Evolutionary conservation across 805 yeast species (phyloP), one percentile per base, ranked within the genome.

Genomic region (Saccharomycopsis microspora): DNA sequence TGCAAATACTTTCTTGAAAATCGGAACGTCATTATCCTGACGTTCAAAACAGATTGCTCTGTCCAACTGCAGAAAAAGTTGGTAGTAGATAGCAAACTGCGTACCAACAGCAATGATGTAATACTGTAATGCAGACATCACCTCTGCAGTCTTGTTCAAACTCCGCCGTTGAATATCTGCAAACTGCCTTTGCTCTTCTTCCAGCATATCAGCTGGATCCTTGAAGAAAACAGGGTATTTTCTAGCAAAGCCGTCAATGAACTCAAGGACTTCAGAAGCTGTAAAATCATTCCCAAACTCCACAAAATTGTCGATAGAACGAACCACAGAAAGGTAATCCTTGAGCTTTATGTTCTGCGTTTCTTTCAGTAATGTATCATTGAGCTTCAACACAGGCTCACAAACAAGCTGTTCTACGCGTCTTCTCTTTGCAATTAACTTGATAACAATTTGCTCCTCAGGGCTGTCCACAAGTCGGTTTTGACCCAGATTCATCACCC

Each of bases 111-210:
- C 39, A 27, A 30, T 30, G 4, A 49, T 46, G 57, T 60, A 37
- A 62, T 68, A 46, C 64, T 11, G 42, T 28, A 47, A 39, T 7
- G 53, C 43, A 29, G 45, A 33, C 8, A 39, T 39, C 27, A 49
- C 41, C 31, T 50, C 51, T 38, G 44, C 49, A 9, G 38, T 39
- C 39, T 52, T 52, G 43, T 40, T 46, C 27, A 41, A 42, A 39
- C 48, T 45, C 36, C 41, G 35, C 10, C 27, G 28, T 7, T 52
- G 53, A 4, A 49, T 32, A 7, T 41, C 46, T 39, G 30, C 34
- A 41, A 43, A 49, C 32, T 44, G 32, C 9, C 34, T 8, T 32
- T 32, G 32, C 33, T 52, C 44, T 9, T 37, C 46, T 5, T 45
- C 53, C n/a, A 10, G 39, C 5, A 49, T 32, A 6, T 4, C 8